Base-by-base conservation (phyloP, 768 basidiomycete genomes). In the Trametes gibbosa region DNA sequence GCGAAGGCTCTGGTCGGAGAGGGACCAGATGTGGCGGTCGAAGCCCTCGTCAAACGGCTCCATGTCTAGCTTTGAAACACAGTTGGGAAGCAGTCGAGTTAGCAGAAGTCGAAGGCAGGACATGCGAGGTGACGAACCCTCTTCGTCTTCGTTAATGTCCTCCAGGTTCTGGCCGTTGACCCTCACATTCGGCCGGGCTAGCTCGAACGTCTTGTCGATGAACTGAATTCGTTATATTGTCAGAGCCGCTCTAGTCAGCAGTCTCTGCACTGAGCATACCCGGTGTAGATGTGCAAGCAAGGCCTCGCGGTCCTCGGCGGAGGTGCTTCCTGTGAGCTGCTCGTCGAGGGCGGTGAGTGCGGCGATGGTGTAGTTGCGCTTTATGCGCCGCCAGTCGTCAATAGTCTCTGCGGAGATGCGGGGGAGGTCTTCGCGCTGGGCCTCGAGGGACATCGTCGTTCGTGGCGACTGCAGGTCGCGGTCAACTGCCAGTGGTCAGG, bases 1-100 rank as follows among this genome's bases (percentile, higher is more conserved):
- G 63, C 86, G 81, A 51, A 92, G 73, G 29, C 86, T 77, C 49
- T 89, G 89, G 63, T 87, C 83, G 41, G 88, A 85, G 19, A 94
- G 72, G 0, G 87, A 86, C 87, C 89, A 92, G 45, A 95, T 87
- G 45, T 83, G 82, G 50, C 90, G 76, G 69, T 95, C 93, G 32
- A 96, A 81, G 2, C 83, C 84, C 72, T 96, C 92, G 66, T 96
- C 92, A 70, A 94, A 96, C 2, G 84, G 80, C 66, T 94, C 90
- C 64, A 54, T 66, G 39, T 63, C 67, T 70, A 32, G n/a, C n/a
- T n/a, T n/a, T 21, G 14, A 29, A 5, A 5, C 29, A 32, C 29
- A 32, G 29, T 4, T 10, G 13, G 21, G 45, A 19, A 53, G 40
- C 0, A 10, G 17, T 10, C 7, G 5, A 12, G 24, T 29, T 42